Evolutionary conservation across 2,329 filamentous ascomycete species (phyloP).

Genomic region (Lecanicillium sp.): DNA sequence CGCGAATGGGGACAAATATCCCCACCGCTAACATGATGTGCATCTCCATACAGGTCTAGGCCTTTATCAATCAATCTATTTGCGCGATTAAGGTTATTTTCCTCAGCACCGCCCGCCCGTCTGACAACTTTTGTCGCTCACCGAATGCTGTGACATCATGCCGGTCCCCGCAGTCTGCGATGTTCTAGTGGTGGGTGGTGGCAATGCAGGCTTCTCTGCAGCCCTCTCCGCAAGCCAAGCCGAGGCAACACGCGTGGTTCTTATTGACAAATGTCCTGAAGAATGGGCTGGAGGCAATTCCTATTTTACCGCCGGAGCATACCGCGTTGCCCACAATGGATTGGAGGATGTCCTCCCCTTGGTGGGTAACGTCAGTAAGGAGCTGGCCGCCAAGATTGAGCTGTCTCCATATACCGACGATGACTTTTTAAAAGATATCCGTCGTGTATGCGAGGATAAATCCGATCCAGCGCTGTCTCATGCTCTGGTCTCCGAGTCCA

Average conservation of each 20-base stretch:
- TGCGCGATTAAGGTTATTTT: constrained; percentile 5
- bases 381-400: constrained; percentile 46
- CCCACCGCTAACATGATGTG: too few species aligned
- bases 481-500: constrained; percentile 46
- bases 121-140: background rate
- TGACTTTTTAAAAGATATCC: constrained; percentile 51
- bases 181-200: constrained; percentile 53
- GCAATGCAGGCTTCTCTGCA: constrained; percentile 59
- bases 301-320: constrained; percentile 61
- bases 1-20: too few species aligned
- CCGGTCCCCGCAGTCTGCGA: constrained; percentile 19
- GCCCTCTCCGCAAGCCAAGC: constrained; percentile 49
- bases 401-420: constrained; percentile 48
- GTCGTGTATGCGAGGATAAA: constrained; percentile 48
- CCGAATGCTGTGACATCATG: constrained; percentile 5
- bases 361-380: constrained; percentile 50
- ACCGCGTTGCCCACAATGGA: constrained; percentile 50
- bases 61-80: too few species aligned
- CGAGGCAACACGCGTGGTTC: constrained; percentile 38
- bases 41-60: too few species aligned
- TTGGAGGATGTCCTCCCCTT: constrained; percentile 52
- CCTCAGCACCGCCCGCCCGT: background rate
- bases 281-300: constrained; percentile 58
- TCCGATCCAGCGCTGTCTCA: constrained; percentile 44
- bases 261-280: constrained; percentile 55